A percentile compares a stretch with the other conserved stretches of the same genome.
phyloP scores from a whole-genome alignment of 371 early-diverging fungal genomes.

The Fennellomyces sp. region DNA sequence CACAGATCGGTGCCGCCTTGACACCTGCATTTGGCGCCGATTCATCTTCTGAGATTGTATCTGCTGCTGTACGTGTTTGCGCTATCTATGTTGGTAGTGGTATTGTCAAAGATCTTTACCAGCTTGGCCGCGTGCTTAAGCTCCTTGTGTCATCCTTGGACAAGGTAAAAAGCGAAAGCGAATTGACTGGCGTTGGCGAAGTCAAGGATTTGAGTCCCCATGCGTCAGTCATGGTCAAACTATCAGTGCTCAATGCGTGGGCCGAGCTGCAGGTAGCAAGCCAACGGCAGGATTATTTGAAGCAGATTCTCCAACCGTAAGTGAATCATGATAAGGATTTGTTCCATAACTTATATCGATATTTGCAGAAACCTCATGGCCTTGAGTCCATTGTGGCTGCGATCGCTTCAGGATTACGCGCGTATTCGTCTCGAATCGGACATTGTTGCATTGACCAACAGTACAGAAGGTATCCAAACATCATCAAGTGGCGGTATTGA shows the following conservation, averaged over 20 bases:
- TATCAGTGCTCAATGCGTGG: slow-evolving; percentile 84
- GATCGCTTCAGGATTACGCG: slow-evolving; percentile 63
- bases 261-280: slow-evolving; percentile 76
- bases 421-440: slow-evolving; percentile 61
- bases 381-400: slow-evolving; percentile 62
- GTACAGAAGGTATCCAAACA: slow-evolving; percentile 44
- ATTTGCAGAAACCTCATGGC: background rate
- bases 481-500: slow-evolving; percentile 46
- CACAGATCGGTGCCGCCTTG: slow-evolving; percentile 87
- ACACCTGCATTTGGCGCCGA: slow-evolving; percentile 86
- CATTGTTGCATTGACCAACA: slow-evolving; percentile 48
- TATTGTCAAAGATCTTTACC: slow-evolving; percentile 77
- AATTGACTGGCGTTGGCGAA: slow-evolving; percentile 59
- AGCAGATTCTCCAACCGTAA: slow-evolving; percentile 65
- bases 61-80: slow-evolving; percentile 82
- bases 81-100: slow-evolving; percentile 86
- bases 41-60: slow-evolving; percentile 76
- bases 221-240: slow-evolving; percentile 79
- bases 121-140: slow-evolving; percentile 75
- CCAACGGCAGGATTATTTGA: slow-evolving; percentile 59
- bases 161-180: slow-evolving; percentile 65
- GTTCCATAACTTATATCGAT: background rate
- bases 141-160: slow-evolving; percentile 74
- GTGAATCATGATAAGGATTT: slow-evolving; percentile 6
- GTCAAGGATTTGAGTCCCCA: slow-evolving; percentile 65